phyloP scores from a whole-genome alignment of 2,329 filamentous ascomycete species.

The Epichloe scottii region DNA sequence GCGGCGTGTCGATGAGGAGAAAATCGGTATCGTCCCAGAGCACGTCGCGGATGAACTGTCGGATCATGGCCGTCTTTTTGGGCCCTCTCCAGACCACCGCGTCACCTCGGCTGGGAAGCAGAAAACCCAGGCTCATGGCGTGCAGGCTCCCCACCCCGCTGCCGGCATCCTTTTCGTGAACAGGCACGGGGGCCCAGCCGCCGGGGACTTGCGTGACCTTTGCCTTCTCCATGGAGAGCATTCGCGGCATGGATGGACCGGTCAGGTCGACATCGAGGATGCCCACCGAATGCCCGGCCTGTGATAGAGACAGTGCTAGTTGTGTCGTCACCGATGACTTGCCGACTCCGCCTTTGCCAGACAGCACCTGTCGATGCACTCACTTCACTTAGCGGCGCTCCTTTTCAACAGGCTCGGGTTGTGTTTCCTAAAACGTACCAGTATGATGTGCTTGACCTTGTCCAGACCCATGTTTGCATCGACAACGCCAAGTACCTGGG shows the following conservation, averaged over 20 bases:
- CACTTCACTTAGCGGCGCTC: neutral
- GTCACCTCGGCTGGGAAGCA: slow-evolving; percentile 70
- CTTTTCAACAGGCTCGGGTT: neutral
- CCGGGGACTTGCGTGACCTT: slow-evolving; percentile 87
- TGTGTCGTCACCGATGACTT: slow-evolving; percentile 98
- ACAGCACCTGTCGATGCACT: slow-evolving; percentile 48
- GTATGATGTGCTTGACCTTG: slow-evolving; percentile 64
- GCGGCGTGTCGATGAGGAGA: slow-evolving; percentile 88
- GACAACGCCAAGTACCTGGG: too few species aligned
- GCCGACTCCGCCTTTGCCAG: slow-evolving; percentile 93
- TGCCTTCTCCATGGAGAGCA: slow-evolving; percentile 77
- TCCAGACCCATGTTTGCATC: slow-evolving; percentile 20
- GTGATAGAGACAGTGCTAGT: slow-evolving; percentile 76
- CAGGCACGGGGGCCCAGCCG: slow-evolving; percentile 82
- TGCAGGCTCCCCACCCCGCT: slow-evolving; percentile 50
- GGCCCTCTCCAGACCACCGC: slow-evolving; percentile 96
- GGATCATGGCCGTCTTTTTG: slow-evolving; percentile 98
- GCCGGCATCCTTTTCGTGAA: slow-evolving; percentile 50
- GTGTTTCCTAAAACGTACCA: slow-evolving; percentile 34
- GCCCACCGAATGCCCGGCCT: slow-evolving; percentile 78
- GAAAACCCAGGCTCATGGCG: slow-evolving; percentile 89
- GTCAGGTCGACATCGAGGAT: slow-evolving; percentile 95
- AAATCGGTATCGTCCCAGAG: slow-evolving; percentile 83
- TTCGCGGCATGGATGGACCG: slow-evolving; percentile 87
- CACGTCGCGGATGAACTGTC: slow-evolving; percentile 88